Evolutionary conservation across 306 rosid genomes (phyloP).

Genomic region (Lathyrus aphaca): DNA sequence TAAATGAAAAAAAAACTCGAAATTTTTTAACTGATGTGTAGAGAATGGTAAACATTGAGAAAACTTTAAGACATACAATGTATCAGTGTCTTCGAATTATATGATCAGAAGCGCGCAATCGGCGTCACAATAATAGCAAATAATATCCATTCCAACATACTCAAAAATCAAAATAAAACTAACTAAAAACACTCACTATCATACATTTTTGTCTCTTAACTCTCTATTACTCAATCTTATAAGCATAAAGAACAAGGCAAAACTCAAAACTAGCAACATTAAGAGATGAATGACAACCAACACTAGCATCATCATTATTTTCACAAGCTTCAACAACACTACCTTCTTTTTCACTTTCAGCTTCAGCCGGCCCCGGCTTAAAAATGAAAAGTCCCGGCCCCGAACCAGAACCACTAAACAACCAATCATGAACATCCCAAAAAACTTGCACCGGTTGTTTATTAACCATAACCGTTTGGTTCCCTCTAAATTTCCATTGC

Average conservation of each 20-base stretch:
- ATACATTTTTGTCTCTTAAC: background rate
- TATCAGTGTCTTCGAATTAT: constrained; percentile 10
- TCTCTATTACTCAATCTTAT: constrained; percentile 61
- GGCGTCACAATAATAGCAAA: constrained; percentile 31
- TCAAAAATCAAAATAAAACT: constrained; percentile 11
- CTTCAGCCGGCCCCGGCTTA: constrained; percentile 71
- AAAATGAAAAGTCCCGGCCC: constrained; percentile 86
- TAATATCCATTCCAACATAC: constrained; percentile 30
- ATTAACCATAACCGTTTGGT: constrained; percentile 75
- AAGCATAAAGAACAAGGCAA: constrained; percentile 77
- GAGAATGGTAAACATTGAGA: background rate
- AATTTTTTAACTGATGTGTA: background rate
- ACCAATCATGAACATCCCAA: constrained; percentile 98
- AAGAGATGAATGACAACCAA: constrained; percentile 53
- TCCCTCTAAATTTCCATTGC: constrained; percentile 96
- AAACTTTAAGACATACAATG: background rate
- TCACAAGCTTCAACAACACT: constrained; percentile 50
- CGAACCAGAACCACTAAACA: constrained; percentile 60
- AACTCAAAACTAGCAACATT: constrained; percentile 55
- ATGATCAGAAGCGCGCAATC: constrained; percentile 18
- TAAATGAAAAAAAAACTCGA: background rate
- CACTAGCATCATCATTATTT: constrained; percentile 64
- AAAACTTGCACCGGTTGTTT: constrained; percentile 76
- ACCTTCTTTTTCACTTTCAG: constrained; percentile 64
- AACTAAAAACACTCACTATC: constrained; percentile 30